phyloP scores from a whole-genome alignment of 2,329 filamentous ascomycete genomes.

The Hypoxylon rubiginosum region DNA sequence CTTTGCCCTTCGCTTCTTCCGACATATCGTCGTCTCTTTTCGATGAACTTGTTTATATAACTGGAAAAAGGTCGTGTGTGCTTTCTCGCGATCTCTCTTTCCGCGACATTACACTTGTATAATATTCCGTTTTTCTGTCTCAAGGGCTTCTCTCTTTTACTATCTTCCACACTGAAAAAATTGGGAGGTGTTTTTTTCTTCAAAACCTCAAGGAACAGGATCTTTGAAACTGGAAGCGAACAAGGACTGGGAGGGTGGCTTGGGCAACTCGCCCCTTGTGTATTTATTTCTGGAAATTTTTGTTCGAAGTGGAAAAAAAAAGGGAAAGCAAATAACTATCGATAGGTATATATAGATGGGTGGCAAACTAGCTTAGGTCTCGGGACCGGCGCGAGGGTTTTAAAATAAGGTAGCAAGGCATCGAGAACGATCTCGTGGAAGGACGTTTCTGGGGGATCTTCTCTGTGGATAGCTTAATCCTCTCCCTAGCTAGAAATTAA shows the following conservation, averaged over 20 bases:
- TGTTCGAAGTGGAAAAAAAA: conserved; percentile 7
- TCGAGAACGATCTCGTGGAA: conserved; percentile 20
- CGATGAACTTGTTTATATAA: conserved; percentile 20
- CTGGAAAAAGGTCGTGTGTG: conserved; percentile 6
- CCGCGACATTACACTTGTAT: conserved; percentile 29
- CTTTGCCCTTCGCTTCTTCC: conserved; percentile 18
- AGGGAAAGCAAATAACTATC: conserved; percentile 30
- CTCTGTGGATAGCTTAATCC: conserved; percentile 34
- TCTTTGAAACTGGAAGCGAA: conserved; percentile 19
- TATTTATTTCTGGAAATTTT: conserved; percentile 9
- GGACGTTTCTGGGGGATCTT: conserved; percentile 15
- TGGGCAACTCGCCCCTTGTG: conserved; percentile 24
- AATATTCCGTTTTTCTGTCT: conserved; percentile 4
- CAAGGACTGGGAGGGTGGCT: conserved; percentile 31
- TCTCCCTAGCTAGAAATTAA: conserved; percentile 33
- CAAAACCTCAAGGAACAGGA: conserved; percentile 22
- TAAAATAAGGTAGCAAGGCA: neutral
- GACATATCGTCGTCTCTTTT: conserved; percentile 6
- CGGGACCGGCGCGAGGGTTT: conserved; percentile 27
- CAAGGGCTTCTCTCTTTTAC: neutral
- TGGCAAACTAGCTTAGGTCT: conserved; percentile 28
- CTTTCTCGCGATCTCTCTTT: conserved; percentile 17
- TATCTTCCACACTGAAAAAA: conserved; percentile 5
- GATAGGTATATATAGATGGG: conserved; percentile 17
- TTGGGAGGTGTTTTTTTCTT: conserved; percentile 17